Evolutionary conservation across 2,329 filamentous ascomycete species (phyloP).

Genomic region (Saccharata proteae): DNA sequence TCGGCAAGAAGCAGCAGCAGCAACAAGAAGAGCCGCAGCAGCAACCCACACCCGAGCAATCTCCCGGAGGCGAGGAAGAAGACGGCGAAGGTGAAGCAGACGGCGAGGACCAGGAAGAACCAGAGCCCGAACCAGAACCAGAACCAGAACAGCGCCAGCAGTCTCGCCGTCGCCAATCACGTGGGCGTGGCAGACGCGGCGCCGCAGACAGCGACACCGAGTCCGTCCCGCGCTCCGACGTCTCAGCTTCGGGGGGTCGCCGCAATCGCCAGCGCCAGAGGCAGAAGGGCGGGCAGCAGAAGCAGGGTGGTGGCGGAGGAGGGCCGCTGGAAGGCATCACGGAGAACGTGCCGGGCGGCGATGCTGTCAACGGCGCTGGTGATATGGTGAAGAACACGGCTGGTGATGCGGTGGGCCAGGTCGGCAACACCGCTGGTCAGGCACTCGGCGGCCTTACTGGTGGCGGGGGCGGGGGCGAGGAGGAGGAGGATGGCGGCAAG

Average conservation of each 20-base stretch:
- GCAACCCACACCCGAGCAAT: slow-evolving; percentile 31
- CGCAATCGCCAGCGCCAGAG: slow-evolving; percentile 40
- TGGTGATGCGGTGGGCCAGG: slow-evolving; percentile 37
- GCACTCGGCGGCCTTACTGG: slow-evolving; percentile 37
- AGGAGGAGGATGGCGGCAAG: slow-evolving; percentile 24
- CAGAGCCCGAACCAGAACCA: slow-evolving; percentile 34
- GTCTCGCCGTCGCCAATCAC: slow-evolving; percentile 37
- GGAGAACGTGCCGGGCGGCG: slow-evolving; percentile 40
- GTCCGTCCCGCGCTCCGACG: slow-evolving; percentile 41
- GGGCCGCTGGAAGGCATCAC: slow-evolving; percentile 44
- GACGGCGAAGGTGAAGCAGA: slow-evolving; percentile 33
- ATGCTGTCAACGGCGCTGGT: slow-evolving; percentile 39
- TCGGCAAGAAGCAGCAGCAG: slow-evolving; percentile 31
- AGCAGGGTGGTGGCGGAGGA: slow-evolving; percentile 29
- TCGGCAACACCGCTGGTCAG: slow-evolving; percentile 32
- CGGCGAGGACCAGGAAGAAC: slow-evolving; percentile 24
- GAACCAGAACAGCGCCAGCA: slow-evolving; percentile 30
- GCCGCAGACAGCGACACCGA: slow-evolving; percentile 39
- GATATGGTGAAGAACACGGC: slow-evolving; percentile 47
- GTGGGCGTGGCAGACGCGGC: slow-evolving; percentile 36
- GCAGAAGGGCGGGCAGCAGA: slow-evolving; percentile 33
- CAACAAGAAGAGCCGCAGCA: slow-evolving; percentile 33
- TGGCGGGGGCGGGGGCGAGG: slow-evolving; percentile 24
- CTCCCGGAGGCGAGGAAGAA: slow-evolving; percentile 25
- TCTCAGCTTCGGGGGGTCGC: slow-evolving; percentile 41